Evolutionary conservation across 1,284 basidiomycete species (phyloP).

Genomic region (Tremellales sp.): DNA sequence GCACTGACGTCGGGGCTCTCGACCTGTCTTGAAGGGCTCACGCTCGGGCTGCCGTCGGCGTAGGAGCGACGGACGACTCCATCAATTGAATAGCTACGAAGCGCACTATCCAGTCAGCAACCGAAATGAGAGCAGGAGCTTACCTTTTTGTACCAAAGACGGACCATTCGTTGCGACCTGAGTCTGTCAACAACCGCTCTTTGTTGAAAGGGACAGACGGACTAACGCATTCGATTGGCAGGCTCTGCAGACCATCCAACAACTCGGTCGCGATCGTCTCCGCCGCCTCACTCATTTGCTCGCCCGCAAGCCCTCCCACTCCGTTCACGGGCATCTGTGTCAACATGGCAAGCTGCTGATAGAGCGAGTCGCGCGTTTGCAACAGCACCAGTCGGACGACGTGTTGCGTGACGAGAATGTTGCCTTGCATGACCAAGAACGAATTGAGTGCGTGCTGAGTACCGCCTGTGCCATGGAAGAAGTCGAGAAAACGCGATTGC

Average conservation of each 20-base stretch:
- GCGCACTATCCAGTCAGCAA: slow-evolving; percentile 23
- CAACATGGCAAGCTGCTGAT: slow-evolving; percentile 25
- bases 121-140: neutral
- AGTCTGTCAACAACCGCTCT: neutral
- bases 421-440: slow-evolving; percentile 41
- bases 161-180: slow-evolving; percentile 39
- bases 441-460: slow-evolving; percentile 27
- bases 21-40: slow-evolving; percentile 14
- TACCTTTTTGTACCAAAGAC: slow-evolving; percentile 40
- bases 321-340: slow-evolving; percentile 33
- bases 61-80: slow-evolving; percentile 24
- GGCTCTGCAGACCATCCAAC: slow-evolving; percentile 36
- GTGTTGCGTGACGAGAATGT: slow-evolving; percentile 43
- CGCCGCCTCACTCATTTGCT: slow-evolving; percentile 17
- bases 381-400: slow-evolving; percentile 37
- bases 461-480: slow-evolving; percentile 11
- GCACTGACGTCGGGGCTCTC: neutral
- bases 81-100: slow-evolving; percentile 44
- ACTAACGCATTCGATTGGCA: slow-evolving; percentile 31
- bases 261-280: slow-evolving; percentile 41
- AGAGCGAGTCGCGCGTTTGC: slow-evolving; percentile 32
- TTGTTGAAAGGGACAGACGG: slow-evolving; percentile 4
- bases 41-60: slow-evolving; percentile 26
- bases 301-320: slow-evolving; percentile 17
- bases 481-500: slow-evolving; percentile 29